Evolutionary conservation across 2,329 filamentous ascomycete genomes (phyloP), one percentile per base, ranked within the genome.

Genomic region (Fusarium sp.): DNA sequence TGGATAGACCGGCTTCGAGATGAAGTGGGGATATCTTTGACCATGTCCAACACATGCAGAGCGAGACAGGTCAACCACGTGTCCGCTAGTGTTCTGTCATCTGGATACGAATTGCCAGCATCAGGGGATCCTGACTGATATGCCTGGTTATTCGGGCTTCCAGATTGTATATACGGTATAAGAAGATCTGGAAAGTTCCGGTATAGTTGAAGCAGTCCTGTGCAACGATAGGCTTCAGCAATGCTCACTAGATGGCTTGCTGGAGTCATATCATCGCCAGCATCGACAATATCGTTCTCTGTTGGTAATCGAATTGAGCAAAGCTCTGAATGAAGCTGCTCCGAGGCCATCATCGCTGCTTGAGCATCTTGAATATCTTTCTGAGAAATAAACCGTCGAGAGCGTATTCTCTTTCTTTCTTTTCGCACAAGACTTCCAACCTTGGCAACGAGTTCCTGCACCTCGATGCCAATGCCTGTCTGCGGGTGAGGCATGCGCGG

Each of bases 1-100:
- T 84, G 81, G 6, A 82, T 77, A 20, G 79, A 82, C 42, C 80
- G 77, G 3, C 81, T 81, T 25, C 81, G 79, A 1, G 82, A 83
- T 2, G 78, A 77, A 7, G 80, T 74, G 0, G 82, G 79, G n/a
- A 84, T 74, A 4, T 74, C 74, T 51, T 81, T 77, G 15, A 84
- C 75, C 20, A 79, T 70, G 8, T 78, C 74, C 17, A 84, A 74
- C 17, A 82, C 81, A 56, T 82, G 80, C 40, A 82, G 73, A 14
- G 82, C 81, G 15, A 84, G 76, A 13, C 78, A 77, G 33, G 79
- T 81, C 29, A 83, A 68, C 78, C 80, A 83, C 2, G 80, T 73
- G 52, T 80, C 79, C 5, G 52, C 23, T n/a, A 58, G 29, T 8
- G 54, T 39, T 20, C 49, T 45, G 40, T 49, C 39, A 35, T 51